Evolutionary conservation across 768 basidiomycete genomes (phyloP).

Genomic region (Amanita pseudoporphyria): DNA sequence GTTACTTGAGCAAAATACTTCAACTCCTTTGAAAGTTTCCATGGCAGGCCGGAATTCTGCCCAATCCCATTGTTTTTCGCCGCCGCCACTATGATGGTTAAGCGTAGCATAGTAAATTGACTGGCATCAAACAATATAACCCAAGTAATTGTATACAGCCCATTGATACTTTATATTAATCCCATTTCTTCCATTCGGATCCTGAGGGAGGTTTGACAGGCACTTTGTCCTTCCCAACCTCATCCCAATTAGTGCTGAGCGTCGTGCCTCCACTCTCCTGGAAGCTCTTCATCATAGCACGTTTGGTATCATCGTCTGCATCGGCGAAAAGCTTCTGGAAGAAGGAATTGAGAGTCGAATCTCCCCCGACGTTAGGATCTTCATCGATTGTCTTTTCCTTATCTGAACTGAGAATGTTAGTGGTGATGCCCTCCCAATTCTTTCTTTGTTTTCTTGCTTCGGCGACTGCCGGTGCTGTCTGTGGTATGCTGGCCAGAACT

Average conservation of each 20-base stretch:
- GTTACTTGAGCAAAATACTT: conserved; percentile 87
- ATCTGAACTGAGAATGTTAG: conserved; percentile 53
- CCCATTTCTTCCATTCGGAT: conserved; percentile 79
- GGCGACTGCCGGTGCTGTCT: neutral
- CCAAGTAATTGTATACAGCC: neutral
- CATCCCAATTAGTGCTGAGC: conserved; percentile 92
- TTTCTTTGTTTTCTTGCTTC: conserved; percentile 39
- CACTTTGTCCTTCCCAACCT: conserved; percentile 62
- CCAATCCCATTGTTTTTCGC: conserved; percentile 87
- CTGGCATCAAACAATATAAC: conserved; percentile 5
- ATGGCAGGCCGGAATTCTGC: conserved; percentile 64
- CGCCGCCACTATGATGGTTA: conserved; percentile 92
- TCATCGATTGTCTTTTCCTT: conserved; percentile 62
- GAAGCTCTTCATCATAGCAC: conserved; percentile 98
- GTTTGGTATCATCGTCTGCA: conserved; percentile 84
- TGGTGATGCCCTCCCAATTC: conserved; percentile 88
- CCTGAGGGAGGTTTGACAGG: conserved; percentile 80
- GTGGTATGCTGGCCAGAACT: conserved; percentile 23
- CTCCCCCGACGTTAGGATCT: conserved; percentile 87
- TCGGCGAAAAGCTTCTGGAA: conserved; percentile 88
- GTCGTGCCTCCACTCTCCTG: conserved; percentile 92
- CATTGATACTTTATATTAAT: conserved; percentile 9
- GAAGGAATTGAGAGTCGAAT: conserved; percentile 76
- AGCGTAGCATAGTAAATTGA: conserved; percentile 38
- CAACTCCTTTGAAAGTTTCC: conserved; percentile 85